These are phyloP conservation scores for Tetracladium maxilliforme DNA, from an alignment of 2,329 filamentous ascomycete genomes.

Conservation along the genomic window DNA sequence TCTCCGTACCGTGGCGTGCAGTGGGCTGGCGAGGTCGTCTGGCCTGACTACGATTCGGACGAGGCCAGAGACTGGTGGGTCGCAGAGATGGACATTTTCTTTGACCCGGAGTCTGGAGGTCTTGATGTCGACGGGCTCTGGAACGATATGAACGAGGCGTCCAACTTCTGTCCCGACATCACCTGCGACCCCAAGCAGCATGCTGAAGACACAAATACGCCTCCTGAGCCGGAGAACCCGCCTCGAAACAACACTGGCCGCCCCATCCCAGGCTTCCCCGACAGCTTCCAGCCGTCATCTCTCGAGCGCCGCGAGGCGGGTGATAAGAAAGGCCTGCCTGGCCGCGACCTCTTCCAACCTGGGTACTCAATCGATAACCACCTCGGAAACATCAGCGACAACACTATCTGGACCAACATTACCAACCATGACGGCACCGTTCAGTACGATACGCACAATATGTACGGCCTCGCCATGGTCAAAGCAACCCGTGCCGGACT, in stretches of 20 bases:
- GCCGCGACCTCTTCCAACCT: constrained; percentile 47
- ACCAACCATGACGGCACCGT: constrained; percentile 57
- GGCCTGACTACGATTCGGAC: constrained; percentile 63
- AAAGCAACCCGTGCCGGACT: constrained; percentile 56
- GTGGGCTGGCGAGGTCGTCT: constrained; percentile 61
- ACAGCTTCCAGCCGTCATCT: constrained; percentile 45
- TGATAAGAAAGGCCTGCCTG: constrained; percentile 40
- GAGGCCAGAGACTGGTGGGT: constrained; percentile 56
- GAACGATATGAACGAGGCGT: constrained; percentile 55
- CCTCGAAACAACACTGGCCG: constrained; percentile 43
- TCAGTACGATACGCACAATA: constrained; percentile 75
- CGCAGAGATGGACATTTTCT: constrained; percentile 50
- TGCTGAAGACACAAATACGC: constrained; percentile 16
- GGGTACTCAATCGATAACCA: constrained; percentile 51
- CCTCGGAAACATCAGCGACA: constrained; percentile 25
- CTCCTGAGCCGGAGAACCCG: too few species aligned
- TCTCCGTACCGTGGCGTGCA: constrained; percentile 49
- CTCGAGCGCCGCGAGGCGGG: constrained; percentile 14
- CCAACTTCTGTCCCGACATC: constrained; percentile 33
- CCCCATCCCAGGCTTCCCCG: constrained; percentile 55
- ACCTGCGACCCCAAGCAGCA: constrained; percentile 30
- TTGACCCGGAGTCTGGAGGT: constrained; percentile 43
- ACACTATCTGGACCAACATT: constrained; percentile 56
- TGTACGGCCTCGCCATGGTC: constrained; percentile 62
- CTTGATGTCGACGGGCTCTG: constrained; percentile 67